phyloP scores from a whole-genome alignment of 2,329 filamentous ascomycete genomes.

The Microascus cirrosus region DNA sequence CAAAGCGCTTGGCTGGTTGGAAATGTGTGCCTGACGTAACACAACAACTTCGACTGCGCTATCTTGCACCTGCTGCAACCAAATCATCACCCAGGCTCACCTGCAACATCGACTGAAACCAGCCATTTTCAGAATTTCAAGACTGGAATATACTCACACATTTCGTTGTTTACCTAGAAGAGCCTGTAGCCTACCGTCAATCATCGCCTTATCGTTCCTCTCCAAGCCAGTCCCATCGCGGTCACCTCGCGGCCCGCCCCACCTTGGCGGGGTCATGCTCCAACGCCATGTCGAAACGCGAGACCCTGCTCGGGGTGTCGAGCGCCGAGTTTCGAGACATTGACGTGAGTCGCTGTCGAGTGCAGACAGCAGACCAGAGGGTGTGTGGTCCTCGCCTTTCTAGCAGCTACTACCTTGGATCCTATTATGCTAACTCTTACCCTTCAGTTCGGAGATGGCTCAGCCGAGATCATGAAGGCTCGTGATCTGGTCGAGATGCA shows the following conservation, averaged over 20 bases:
- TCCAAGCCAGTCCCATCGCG: not conserved
- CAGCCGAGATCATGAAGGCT: not conserved
- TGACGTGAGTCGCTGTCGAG: not conserved
- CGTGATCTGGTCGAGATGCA: too few relatives aligned
- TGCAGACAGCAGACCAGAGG: not conserved
- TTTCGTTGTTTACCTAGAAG: too few relatives aligned
- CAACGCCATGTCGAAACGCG: not conserved
- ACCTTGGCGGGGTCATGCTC: not conserved
- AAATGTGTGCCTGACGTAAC: not conserved
- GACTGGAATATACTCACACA: too few relatives aligned
- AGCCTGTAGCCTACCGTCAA: too few relatives aligned
- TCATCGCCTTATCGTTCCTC: not conserved
- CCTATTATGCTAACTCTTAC: not conserved
- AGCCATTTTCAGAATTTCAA: too few relatives aligned
- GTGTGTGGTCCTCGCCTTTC: not conserved
- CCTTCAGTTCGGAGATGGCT: not conserved
- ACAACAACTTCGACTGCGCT: not conserved
- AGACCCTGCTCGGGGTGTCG: not conserved
- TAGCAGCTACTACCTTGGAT: not conserved
- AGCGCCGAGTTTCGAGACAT: not conserved
- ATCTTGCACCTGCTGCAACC: not conserved
- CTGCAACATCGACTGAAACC: not conserved
- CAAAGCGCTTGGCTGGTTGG: not conserved
- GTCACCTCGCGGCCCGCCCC: not conserved
- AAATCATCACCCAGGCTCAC: not conserved